These are phyloP conservation scores for Haematococcus lacustris DNA, from an alignment of 139 green algal genomes.

Conservation along the genomic window DNA sequence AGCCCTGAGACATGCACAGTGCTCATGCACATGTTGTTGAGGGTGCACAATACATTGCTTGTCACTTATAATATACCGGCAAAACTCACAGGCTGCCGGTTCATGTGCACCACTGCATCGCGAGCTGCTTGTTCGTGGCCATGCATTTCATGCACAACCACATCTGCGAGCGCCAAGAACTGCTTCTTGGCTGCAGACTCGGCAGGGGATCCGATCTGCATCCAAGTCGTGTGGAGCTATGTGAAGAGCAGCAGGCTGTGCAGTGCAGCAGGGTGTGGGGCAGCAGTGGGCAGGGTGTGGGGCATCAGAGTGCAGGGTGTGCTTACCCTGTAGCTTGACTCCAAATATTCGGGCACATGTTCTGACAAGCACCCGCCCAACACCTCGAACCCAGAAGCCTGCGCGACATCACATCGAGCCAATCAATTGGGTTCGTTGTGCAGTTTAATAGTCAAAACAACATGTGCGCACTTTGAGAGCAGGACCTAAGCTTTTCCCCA, in stretches of 20 bases:
- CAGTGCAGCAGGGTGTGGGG: too few relatives aligned
- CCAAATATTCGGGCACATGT: background rate
- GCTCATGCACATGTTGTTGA: too few relatives aligned
- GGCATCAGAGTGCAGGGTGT: too few relatives aligned
- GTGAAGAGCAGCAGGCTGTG: too few relatives aligned
- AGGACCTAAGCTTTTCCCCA: background rate
- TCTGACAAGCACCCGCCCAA: background rate
- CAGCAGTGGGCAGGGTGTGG: too few relatives aligned
- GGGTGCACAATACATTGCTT: too few relatives aligned
- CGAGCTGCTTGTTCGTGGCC: conserved; percentile 13
- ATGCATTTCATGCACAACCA: conserved; percentile 21
- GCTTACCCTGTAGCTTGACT: conserved; percentile 1
- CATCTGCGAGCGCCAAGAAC: conserved; percentile 14
- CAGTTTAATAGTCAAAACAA: too few relatives aligned
- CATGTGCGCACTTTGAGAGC: conserved; percentile 1
- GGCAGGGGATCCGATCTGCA: conserved; percentile 1
- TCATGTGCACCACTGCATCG: conserved; percentile 14
- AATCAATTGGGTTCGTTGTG: too few relatives aligned
- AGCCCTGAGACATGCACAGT: too few relatives aligned
- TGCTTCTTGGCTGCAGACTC: background rate
- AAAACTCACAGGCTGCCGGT: conserved; percentile 18
- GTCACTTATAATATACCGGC: too few relatives aligned
- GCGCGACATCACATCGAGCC: too few relatives aligned
- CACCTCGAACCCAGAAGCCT: conserved; percentile 6
- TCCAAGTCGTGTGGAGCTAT: too few relatives aligned